phyloP scores from a whole-genome alignment of 345 rosid genomes.

The Salix udensis region DNA sequence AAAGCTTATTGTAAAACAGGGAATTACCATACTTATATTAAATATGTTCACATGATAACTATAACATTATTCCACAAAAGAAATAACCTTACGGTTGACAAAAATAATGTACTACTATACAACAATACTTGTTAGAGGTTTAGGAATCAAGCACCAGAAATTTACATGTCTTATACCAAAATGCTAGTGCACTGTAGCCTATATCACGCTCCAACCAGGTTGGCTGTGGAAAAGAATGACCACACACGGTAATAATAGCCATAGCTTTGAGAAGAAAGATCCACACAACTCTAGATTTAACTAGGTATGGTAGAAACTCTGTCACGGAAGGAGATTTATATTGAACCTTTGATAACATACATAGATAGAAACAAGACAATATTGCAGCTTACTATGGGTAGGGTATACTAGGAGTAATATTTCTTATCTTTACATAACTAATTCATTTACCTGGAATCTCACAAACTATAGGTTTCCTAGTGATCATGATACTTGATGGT shows the following conservation, averaged over 20 bases:
- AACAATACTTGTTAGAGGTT: neutral
- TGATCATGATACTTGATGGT: too few relatives aligned
- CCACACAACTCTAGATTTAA: constrained; percentile 64
- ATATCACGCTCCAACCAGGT: constrained; percentile 15
- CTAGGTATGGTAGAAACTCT: too few relatives aligned
- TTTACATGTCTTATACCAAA: neutral
- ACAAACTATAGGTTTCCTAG: too few relatives aligned
- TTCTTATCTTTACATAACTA: too few relatives aligned
- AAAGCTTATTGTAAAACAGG: neutral
- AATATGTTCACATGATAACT: neutral
- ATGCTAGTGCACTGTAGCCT: constrained; percentile 6
- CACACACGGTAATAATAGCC: constrained; percentile 3
- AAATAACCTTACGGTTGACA: neutral
- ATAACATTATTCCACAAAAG: neutral
- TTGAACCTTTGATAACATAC: too few relatives aligned
- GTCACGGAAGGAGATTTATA: too few relatives aligned
- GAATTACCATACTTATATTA: neutral
- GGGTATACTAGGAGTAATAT: too few relatives aligned
- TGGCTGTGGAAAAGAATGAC: constrained; percentile 1
- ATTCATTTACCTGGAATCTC: too few relatives aligned
- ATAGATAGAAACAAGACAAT: too few relatives aligned
- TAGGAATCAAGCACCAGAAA: neutral
- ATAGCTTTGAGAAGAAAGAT: constrained; percentile 92
- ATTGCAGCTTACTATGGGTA: too few relatives aligned
- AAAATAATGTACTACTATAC: neutral